Conservation (phyloP, 73 alveolate genomes). For the Diophrys appendiculata region DNA sequence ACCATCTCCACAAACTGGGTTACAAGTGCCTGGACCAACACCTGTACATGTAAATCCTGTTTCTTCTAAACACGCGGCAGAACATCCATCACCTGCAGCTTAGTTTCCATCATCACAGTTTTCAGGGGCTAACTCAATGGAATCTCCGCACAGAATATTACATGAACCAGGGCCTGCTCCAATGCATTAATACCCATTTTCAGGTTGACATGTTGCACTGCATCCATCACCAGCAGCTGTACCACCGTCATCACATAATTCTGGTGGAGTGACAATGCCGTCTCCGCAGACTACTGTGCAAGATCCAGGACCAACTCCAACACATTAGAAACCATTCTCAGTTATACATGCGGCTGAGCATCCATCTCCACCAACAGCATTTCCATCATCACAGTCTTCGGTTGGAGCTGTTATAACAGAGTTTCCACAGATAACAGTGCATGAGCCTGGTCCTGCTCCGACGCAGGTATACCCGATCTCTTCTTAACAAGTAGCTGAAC, state of each 20-base stretch:
- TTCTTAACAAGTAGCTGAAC: constrained; percentile 24
- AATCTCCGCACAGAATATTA: too few relatives aligned
- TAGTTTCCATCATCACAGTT: constrained; percentile 23
- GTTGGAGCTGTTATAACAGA: constrained; percentile 5
- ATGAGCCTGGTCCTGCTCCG: constrained; percentile 45
- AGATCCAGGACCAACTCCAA: not conserved
- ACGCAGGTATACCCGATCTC: constrained; percentile 42
- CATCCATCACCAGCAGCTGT: constrained; percentile 14
- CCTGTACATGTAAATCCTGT: constrained; percentile 2
- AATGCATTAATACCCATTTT: too few relatives aligned
- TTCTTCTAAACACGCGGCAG: constrained; percentile 5
- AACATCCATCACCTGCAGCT: constrained; percentile 8
- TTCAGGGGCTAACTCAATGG: too few relatives aligned
- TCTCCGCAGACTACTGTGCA: constrained; percentile 21
- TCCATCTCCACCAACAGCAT: not conserved
- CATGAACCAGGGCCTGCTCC: too few relatives aligned
- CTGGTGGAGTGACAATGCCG: constrained; percentile 2
- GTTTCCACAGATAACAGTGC: constrained; percentile 15
- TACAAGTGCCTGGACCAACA: constrained; percentile 5
- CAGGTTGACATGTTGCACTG: constrained; percentile 1
- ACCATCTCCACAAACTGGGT: constrained; percentile 20
- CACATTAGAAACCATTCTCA: not conserved
- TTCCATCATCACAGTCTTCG: constrained; percentile 15
- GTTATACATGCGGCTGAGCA: constrained; percentile 1
- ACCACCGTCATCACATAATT: constrained; percentile 18